Evolutionary conservation across 441 rosid species (phyloP).

Genomic region (Breynia disticha): DNA sequence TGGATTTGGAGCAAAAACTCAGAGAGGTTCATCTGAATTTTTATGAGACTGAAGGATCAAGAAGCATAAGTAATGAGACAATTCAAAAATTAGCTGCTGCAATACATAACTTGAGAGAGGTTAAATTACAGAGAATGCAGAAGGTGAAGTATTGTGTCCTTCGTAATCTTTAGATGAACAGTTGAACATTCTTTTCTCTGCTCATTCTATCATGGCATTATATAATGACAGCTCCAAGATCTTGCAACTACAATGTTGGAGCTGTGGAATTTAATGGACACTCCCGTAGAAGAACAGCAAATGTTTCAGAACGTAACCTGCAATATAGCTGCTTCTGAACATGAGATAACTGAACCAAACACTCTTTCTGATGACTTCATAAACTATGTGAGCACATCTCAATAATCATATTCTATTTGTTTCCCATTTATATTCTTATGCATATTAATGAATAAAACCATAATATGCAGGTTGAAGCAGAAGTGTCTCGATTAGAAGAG

Average conservation of each 20-base stretch:
- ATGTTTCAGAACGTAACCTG: slow-evolving; percentile 77
- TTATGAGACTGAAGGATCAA: slow-evolving; percentile 44
- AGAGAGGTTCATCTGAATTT: slow-evolving; percentile 50
- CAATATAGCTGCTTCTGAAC: slow-evolving; percentile 90
- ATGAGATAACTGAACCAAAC: slow-evolving; percentile 82
- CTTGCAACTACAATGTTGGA: slow-evolving; percentile 84
- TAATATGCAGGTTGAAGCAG: slow-evolving; percentile 66
- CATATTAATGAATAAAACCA: slow-evolving; percentile 6
- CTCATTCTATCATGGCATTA: slow-evolving; percentile 9
- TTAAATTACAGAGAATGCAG: slow-evolving; percentile 93
- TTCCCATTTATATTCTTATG: slow-evolving; percentile 2
- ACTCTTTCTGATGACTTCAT: slow-evolving; percentile 74
- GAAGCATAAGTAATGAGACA: slow-evolving; percentile 50
- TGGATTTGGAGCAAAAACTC: slow-evolving; percentile 54
- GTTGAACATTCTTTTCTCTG: slow-evolving; percentile 7
- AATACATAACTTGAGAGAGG: slow-evolving; percentile 52
- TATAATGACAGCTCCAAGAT: slow-evolving; percentile 76
- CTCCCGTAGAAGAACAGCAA: slow-evolving; percentile 93
- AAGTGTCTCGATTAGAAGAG: slow-evolving; percentile 80
- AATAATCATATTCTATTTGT: not conserved
- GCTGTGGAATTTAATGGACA: slow-evolving; percentile 97
- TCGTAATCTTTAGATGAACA: slow-evolving; percentile 4
- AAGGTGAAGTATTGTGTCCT: slow-evolving; percentile 29
- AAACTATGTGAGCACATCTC: slow-evolving; percentile 43
- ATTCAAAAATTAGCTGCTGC: slow-evolving; percentile 47